These are phyloP conservation scores for Solanum pinnatisectum DNA, from an alignment of 257 asterid species.

Conservation along the genomic window DNA sequence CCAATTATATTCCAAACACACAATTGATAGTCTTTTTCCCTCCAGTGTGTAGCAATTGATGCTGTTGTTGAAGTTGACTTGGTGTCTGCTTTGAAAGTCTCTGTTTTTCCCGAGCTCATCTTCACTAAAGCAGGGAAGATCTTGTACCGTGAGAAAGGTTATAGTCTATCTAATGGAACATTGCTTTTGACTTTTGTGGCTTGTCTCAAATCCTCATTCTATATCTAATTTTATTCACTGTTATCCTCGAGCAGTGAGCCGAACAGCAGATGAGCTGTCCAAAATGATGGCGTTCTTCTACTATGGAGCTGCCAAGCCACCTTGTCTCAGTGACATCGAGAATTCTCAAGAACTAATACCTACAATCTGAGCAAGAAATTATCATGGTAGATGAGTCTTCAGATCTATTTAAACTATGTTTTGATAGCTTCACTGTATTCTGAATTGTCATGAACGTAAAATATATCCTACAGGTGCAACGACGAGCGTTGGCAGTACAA, in stretches of 20 bases:
- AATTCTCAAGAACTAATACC: slow-evolving; percentile 56
- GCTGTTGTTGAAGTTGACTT: slow-evolving; percentile 65
- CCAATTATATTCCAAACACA: background rate
- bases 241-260: slow-evolving; percentile 31
- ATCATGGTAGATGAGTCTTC: background rate
- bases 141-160: slow-evolving; percentile 83
- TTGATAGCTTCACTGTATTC: background rate
- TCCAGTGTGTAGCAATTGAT: slow-evolving; percentile 82
- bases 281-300: slow-evolving; percentile 91
- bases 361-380: slow-evolving; percentile 8
- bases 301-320: slow-evolving; percentile 85
- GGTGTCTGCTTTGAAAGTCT: slow-evolving; percentile 67
- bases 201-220: background rate
- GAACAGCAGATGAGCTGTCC: slow-evolving; percentile 80
- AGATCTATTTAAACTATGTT: background rate
- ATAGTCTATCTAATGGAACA: background rate
- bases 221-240: background rate
- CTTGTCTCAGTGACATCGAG: slow-evolving; percentile 35
- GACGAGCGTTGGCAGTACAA: background rate
- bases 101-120: slow-evolving; percentile 74
- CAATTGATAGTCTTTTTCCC: slow-evolving; percentile 13
- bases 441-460: background rate
- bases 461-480: background rate
- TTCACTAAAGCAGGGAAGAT: slow-evolving; percentile 82
- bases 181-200: background rate